Conservation (phyloP, 345 rosid genomes). For the Brassica cretica region DNA sequence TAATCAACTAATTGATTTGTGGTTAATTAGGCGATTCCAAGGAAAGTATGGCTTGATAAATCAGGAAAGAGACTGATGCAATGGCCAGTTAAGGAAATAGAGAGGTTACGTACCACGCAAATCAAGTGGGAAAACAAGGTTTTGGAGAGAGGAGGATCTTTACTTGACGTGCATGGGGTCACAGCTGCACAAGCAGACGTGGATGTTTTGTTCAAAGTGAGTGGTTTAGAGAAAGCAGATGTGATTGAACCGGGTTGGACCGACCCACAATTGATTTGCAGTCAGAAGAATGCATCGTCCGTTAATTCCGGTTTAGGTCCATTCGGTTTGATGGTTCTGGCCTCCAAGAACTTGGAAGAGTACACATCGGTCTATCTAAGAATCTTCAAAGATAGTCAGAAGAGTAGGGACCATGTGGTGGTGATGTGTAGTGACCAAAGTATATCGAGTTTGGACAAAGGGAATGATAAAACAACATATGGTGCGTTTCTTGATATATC, state of each 20-base stretch:
- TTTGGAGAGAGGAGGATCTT: constrained; percentile 44
- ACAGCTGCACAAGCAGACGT: constrained; percentile 71
- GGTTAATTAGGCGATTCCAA: constrained; percentile 51
- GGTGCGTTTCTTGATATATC: constrained; percentile 65
- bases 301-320: constrained; percentile 58
- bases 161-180: constrained; percentile 47
- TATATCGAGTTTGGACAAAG: constrained; percentile 49
- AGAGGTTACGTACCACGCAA: constrained; percentile 38
- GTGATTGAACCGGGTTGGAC: constrained; percentile 57
- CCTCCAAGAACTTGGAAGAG: constrained; percentile 53
- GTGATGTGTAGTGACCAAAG: constrained; percentile 75
- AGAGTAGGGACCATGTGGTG: constrained; percentile 43
- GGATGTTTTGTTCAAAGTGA: constrained; percentile 53
- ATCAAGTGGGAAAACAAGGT: constrained; percentile 33
- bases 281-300: constrained; percentile 42
- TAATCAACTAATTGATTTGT: too few species aligned
- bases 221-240: constrained; percentile 51
- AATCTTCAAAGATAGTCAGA: constrained; percentile 47
- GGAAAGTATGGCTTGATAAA: constrained; percentile 51
- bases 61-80: constrained; percentile 58
- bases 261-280: constrained; percentile 54
- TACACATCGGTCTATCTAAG: constrained; percentile 61
- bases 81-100: constrained; percentile 66
- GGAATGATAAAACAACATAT: constrained; percentile 49
- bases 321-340: constrained; percentile 61